Base-by-base conservation (phyloP, 192 early-diverging fungal species). In the Coemansia sp. region DNA sequence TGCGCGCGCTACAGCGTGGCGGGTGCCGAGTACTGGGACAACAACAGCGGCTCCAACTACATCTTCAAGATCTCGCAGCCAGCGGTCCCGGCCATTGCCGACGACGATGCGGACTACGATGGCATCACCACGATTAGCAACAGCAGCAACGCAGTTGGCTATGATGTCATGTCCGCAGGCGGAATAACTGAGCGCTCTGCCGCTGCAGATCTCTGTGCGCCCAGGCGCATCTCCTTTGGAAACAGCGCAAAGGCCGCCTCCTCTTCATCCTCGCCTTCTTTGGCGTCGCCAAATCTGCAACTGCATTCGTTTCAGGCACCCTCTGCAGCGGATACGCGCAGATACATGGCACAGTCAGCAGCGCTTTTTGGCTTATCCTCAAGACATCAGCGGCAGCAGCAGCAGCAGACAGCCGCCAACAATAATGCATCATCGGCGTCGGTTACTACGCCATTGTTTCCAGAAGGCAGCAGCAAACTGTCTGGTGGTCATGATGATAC, bases 1-100 rank as follows among this genome's bases (percentile, higher is more conserved):
- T 89, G 88, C 39, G 83, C 89, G 38, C 79, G 85, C 8, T 95
- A 93, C 74, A 80, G 72, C 21, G 93, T 95, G 18, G 84, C 81
- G 19, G 89, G 87, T 6, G 65, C 62, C 26, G 91, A 93, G 74
- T 86, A 88, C 78, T 98, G 96, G 96, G 96, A 98, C 86, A 98
- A 95, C 83, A 98, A 98, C 86, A 69, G 72, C 64, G 92, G 93
- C 49, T 74, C 79, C 60, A 98, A 98, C 85, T 95, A 94, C 84
- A 81, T 87, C 63, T 84, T 93, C 64, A 75, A 67, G 53, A 21
- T 84, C 21, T 45, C 73, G 11, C 64, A 26, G 63, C 75, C 75
- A 1, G 81, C 81, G 0, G 67, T 62, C 3, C 76, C 81, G 0
- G 81, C 81, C 57, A 78, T 78, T 49, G 81, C 56, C 56, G 81